A percentile compares a stretch with the other conserved stretches of the same genome.
Evolutionary conservation across 2,329 filamentous ascomycete species (phyloP).

Genomic region (Epichloe amarillans): DNA sequence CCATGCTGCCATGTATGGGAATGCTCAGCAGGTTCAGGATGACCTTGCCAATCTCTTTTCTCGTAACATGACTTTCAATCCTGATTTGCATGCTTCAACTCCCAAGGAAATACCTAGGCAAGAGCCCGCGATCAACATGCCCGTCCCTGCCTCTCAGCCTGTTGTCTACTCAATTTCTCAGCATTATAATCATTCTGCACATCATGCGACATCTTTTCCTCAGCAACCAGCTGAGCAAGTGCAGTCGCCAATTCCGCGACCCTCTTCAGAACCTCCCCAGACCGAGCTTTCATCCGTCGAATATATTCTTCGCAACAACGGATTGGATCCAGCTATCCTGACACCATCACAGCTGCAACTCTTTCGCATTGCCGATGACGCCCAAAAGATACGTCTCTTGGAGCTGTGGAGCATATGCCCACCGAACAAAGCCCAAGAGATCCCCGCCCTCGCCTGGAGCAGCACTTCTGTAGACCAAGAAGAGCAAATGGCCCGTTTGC

Average conservation of each 20-base stretch:
- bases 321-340: constrained; percentile 56
- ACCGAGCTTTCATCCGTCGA: constrained; percentile 38
- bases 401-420: constrained; percentile 79
- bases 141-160: constrained; percentile 19
- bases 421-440: constrained; percentile 43
- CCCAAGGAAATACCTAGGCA: constrained; percentile 18
- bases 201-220: constrained; percentile 30
- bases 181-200: constrained; percentile 73
- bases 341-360: constrained; percentile 65
- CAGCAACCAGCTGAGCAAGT: constrained; percentile 14
- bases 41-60: constrained; percentile 73
- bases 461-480: constrained; percentile 43
- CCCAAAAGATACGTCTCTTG: constrained; percentile 61
- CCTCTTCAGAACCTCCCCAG: constrained; percentile 37
- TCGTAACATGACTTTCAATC: constrained; percentile 55
- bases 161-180: constrained; percentile 65
- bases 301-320: constrained; percentile 47
- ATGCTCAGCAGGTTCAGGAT: constrained; percentile 50
- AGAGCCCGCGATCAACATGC: constrained; percentile 13
- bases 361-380: constrained; percentile 59
- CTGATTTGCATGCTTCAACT: constrained; percentile 17
- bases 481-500: constrained; percentile 42
- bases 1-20: constrained; percentile 16
- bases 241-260: constrained; percentile 26
- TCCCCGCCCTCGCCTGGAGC: constrained; percentile 38